Evolutionary conservation across 176 grass and related monocot genomes (phyloP).

Genomic region (Musa acuminata): DNA sequence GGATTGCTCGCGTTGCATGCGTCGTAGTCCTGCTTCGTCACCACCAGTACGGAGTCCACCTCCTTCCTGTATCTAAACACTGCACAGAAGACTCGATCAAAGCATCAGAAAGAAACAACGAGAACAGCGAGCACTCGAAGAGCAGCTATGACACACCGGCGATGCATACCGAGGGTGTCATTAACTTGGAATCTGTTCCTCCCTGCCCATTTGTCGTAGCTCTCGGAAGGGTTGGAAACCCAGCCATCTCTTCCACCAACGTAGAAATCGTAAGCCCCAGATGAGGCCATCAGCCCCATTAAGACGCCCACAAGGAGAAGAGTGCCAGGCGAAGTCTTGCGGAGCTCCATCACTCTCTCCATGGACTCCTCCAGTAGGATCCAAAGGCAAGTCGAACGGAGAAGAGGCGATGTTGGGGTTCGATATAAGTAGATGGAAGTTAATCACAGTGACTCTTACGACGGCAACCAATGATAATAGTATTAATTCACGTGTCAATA

Average conservation of each 20-base stretch:
- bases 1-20: constrained; percentile 46
- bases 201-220: constrained; percentile 30
- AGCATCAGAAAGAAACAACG: neutral
- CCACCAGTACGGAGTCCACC: constrained; percentile 43
- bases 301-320: neutral
- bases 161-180: neutral
- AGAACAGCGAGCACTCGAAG: too few relatives aligned
- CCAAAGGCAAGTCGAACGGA: too few relatives aligned
- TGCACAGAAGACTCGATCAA: constrained; percentile 5
- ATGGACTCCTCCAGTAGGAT: too few relatives aligned
- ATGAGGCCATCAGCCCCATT: neutral
- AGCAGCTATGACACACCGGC: too few relatives aligned
- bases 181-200: constrained; percentile 28
- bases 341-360: too few relatives aligned
- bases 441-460: too few relatives aligned
- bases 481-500: too few relatives aligned
- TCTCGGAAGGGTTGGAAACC: constrained; percentile 29
- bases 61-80: constrained; percentile 53
- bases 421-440: too few relatives aligned
- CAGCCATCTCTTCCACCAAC: constrained; percentile 38
- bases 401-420: too few relatives aligned
- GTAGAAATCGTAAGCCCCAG: constrained; percentile 27
- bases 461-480: too few relatives aligned
- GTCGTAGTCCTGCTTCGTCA: constrained; percentile 49
- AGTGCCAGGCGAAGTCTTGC: neutral